phyloP scores from a whole-genome alignment of 139 green algal species.

The Axilococcus clingmanii region DNA sequence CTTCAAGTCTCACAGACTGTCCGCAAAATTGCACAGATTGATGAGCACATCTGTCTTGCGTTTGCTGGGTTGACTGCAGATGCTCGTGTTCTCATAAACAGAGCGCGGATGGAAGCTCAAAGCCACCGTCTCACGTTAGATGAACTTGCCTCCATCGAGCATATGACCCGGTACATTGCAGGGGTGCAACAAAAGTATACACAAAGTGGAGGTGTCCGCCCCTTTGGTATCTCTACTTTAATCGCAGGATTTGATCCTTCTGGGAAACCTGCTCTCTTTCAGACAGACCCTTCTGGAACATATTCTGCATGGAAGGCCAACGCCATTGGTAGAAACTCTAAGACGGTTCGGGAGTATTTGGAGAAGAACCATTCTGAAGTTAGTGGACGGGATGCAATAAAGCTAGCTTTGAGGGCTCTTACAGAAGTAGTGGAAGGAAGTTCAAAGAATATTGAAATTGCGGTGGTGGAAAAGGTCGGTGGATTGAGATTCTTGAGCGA shows the following conservation, averaged over 20 bases:
- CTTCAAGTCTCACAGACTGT: slow-evolving; percentile 90
- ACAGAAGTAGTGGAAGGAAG: slow-evolving; percentile 71
- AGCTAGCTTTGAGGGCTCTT: slow-evolving; percentile 84
- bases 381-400: slow-evolving; percentile 67
- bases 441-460: slow-evolving; percentile 71
- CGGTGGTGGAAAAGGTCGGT: slow-evolving; percentile 64
- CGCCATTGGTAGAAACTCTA: slow-evolving; percentile 93
- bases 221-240: slow-evolving; percentile 97
- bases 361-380: slow-evolving; percentile 93
- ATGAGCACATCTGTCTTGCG: slow-evolving; percentile 93
- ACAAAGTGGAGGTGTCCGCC: slow-evolving; percentile 90
- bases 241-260: slow-evolving; percentile 81
- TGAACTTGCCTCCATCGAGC: slow-evolving; percentile 76
- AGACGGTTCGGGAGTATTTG: slow-evolving; percentile 93
- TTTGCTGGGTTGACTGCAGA: slow-evolving; percentile 96
- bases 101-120: slow-evolving; percentile 82
- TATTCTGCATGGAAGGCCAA: slow-evolving; percentile 96
- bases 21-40: slow-evolving; percentile 92
- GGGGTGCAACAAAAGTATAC: slow-evolving; percentile 94
- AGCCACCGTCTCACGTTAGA: slow-evolving; percentile 77
- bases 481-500: slow-evolving; percentile 57
- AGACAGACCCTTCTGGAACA: slow-evolving; percentile 95
- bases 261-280: slow-evolving; percentile 72
- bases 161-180: slow-evolving; percentile 83
- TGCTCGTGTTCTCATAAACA: slow-evolving; percentile 91